Conservation (phyloP, 2,329 filamentous ascomycete species). For the Parascedosporium putredinis region DNA sequence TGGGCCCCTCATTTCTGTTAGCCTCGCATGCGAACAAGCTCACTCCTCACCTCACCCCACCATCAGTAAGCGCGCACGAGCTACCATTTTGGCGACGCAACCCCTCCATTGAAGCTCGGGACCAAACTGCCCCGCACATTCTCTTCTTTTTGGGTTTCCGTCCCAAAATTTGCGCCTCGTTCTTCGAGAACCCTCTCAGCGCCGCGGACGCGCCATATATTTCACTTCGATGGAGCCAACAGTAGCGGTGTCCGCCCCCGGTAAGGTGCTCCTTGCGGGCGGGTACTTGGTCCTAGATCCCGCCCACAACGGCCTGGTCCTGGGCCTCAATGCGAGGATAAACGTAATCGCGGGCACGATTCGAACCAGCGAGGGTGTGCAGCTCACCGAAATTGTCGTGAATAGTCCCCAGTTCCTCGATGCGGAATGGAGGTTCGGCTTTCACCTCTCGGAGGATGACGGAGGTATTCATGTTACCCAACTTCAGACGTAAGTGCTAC, state of each 20-base stretch:
- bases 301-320: conserved; percentile 65
- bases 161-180: background rate
- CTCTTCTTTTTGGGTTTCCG: background rate
- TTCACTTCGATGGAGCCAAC: background rate
- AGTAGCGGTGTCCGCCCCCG: conserved; percentile 76
- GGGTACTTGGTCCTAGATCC: conserved; percentile 92
- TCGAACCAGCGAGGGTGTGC: conserved; percentile 50
- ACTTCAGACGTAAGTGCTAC: conserved; percentile 55
- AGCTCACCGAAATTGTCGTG: conserved; percentile 66
- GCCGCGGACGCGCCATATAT: background rate
- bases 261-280: conserved; percentile 89
- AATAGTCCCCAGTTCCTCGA: conserved; percentile 83
- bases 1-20: background rate
- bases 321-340: conserved; percentile 58
- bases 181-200: background rate
- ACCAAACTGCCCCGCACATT: background rate
- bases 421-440: conserved; percentile 81
- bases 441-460: conserved; percentile 56
- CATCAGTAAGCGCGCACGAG: background rate
- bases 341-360: conserved; percentile 51
- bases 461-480: conserved; percentile 78
- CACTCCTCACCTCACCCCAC: background rate
- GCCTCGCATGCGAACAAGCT: background rate
- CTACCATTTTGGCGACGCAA: background rate
- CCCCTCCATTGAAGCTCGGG: background rate